Conservation (phyloP, 768 basidiomycete species). For the Amanita brunnescens region DNA sequence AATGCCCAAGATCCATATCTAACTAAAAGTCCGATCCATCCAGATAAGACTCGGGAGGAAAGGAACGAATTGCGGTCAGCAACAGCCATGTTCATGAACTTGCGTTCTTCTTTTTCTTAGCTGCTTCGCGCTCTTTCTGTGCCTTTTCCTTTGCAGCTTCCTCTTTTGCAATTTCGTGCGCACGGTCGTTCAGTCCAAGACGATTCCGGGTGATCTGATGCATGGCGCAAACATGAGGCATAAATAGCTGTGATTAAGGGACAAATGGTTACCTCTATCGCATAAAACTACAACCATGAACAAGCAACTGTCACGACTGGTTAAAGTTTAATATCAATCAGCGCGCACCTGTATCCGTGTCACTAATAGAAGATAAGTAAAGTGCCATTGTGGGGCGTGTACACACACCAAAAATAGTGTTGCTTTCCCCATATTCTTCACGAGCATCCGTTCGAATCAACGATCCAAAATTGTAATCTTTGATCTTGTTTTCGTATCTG, state of each 20-base stretch:
- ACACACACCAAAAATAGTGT: constrained; percentile 84
- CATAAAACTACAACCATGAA: constrained; percentile 64
- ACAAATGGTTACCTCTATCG: constrained; percentile 57
- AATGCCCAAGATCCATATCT: not conserved
- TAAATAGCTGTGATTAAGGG: not conserved
- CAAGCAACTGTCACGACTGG: constrained; percentile 8
- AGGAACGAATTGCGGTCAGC: too few relatives aligned
- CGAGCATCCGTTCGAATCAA: constrained; percentile 75
- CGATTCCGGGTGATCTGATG: constrained; percentile 83
- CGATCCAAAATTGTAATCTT: constrained; percentile 96
- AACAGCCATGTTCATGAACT: not conserved
- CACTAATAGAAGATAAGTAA: constrained; percentile 6
- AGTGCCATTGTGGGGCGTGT: not conserved
- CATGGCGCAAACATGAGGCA: not conserved
- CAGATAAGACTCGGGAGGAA: not conserved
- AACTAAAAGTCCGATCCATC: not conserved
- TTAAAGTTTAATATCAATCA: constrained; percentile 4
- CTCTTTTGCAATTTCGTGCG: constrained; percentile 72
- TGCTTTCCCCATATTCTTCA: constrained; percentile 81
- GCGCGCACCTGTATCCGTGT: constrained; percentile 8
- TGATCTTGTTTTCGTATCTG: constrained; percentile 87
- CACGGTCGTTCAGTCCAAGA: constrained; percentile 80
- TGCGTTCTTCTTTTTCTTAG: not conserved
- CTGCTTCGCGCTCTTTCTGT: constrained; percentile 39
- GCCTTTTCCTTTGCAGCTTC: constrained; percentile 60